Base-by-base conservation (phyloP, 2,329 filamentous ascomycete genomes). In the Epichloe gansuensis region DNA sequence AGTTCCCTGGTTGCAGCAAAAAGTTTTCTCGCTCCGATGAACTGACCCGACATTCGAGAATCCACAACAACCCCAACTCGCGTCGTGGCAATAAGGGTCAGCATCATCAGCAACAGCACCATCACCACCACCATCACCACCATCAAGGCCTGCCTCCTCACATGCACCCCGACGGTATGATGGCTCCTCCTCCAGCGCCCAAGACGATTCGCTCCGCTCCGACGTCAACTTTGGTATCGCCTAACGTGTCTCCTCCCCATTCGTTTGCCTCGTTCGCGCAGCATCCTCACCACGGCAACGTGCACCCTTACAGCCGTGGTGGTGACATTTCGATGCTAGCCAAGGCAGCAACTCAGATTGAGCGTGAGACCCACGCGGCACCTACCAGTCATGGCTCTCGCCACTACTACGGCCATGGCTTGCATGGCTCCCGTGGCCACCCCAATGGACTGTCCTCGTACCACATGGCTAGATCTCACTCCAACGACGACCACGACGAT, bases 31-130 rank as follows among this genome's bases (percentile, higher is more conserved):
- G 91, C 58, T 96, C 91, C 12, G 91, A 98, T 66, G 91, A 98
- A 72, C 77, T 98, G 60, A 98, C 93, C 56, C 84, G 91, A 55
- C 91, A 98, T 72, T 96, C 91, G 66, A 82, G 91, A 68, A 98
- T 98, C 73, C 91, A 98, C 80, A 96, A 88, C 81, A 98, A 97
- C 72, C 91, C 93, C 54, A 97, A 97, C 76, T 96, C 90, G 53
- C 80, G 93, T 65, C 78, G 91, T 64, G 90, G 89, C 59, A 94
- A 95, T 76, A 95, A 95, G 75, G 81, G 69, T 31, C 74, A 77
- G 59, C 69, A 74, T 52, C 66, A 68, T 46, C 65, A 66, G 47
- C 64, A 66, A 38, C 64, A 61, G n/a, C 61, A 64, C 17, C 63
- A 63, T n/a, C 61, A 64, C 21, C 63, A 64, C 50, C 61, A 64